Percentiles rank a stretch among this genome's conserved stretches.
Evolutionary conservation across 345 rosid genomes (phyloP).

Genomic region (Eucalyptus viminalis): DNA sequence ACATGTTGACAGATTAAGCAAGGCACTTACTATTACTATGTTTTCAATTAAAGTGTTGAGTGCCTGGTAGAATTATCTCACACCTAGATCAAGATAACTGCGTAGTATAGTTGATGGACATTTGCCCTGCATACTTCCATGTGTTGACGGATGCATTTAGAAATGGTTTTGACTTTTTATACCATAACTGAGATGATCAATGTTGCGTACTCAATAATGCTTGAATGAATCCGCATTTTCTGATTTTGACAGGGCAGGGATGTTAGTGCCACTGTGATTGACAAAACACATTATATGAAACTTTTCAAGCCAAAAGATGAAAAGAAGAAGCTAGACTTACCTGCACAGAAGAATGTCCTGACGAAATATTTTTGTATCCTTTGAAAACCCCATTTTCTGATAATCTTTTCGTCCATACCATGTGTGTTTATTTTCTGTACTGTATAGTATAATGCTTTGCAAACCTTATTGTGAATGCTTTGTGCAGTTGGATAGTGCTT

Average conservation of each 20-base stretch:
- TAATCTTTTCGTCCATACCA: neutral
- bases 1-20: neutral
- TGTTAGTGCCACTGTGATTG: slow-evolving; percentile 13
- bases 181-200: neutral
- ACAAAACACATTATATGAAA: slow-evolving; percentile 11
- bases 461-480: neutral
- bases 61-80: neutral
- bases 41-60: neutral
- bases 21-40: neutral
- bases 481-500: neutral
- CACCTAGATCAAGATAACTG: neutral
- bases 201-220: neutral
- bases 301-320: slow-evolving; percentile 31
- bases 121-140: neutral
- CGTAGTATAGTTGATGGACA: neutral
- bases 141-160: neutral
- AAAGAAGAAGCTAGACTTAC: slow-evolving; percentile 76
- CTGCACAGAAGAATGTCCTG: slow-evolving; percentile 87
- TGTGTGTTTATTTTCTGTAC: neutral
- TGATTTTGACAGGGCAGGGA: slow-evolving; percentile 27
- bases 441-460: neutral
- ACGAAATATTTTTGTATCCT: slow-evolving; percentile 97
- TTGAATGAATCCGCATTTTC: neutral
- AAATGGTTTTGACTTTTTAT: neutral
- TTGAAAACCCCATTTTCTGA: neutral